Evolutionary conservation across 805 yeast species (phyloP), one percentile per base, ranked within the genome.

Genomic region (Candida parachauliodes): DNA sequence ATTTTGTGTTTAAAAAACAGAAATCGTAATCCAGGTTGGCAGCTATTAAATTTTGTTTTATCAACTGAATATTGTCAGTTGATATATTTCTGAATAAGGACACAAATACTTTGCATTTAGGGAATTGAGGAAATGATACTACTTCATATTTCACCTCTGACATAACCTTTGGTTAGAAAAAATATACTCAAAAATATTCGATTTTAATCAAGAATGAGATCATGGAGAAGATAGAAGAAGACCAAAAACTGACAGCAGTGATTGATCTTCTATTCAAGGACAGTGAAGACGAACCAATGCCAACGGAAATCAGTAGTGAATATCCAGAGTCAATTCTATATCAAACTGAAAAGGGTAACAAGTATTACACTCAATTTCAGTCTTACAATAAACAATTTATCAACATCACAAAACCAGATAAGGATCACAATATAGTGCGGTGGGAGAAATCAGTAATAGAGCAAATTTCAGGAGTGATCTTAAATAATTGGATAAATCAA

Each of bases 1-100:
- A 70, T 8, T 60, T 57, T 2, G 87, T 77, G 53, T 81, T 79
- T 34, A 86, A 67, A 51, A 85, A 78, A 6, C 88, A 83, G 57
- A 62, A 82, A 45, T 84, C 77, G 51, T 74, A 74, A 10, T 60
- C 60, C 3, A 50, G 42, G 49, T 79, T 68, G 2, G 74, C 77
- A 8, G 60, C 57, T 18, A 73, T 59, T 27, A 75, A 65, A 38
- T 66, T 58, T 9, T 48, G 37, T 33, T 76, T 73, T 27, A 86
- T 70, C 5, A 57, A 60, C 2, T 54, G 44, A 10, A 74, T 38
- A 2, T 25, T 35, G 2, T 40, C 60, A 37, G 72, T 72, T 8
- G 50, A 38, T 3, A 86, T 77, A 23, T 68, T 57, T 3, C 58
- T 50, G 52, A 69, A 81, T 33, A 76, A 61, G 5, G 71, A 51